These are phyloP conservation scores for Schoenoplectus tabernaemontani DNA, from an alignment of 202 grass and related monocot genomes.

Conservation along the genomic window DNA sequence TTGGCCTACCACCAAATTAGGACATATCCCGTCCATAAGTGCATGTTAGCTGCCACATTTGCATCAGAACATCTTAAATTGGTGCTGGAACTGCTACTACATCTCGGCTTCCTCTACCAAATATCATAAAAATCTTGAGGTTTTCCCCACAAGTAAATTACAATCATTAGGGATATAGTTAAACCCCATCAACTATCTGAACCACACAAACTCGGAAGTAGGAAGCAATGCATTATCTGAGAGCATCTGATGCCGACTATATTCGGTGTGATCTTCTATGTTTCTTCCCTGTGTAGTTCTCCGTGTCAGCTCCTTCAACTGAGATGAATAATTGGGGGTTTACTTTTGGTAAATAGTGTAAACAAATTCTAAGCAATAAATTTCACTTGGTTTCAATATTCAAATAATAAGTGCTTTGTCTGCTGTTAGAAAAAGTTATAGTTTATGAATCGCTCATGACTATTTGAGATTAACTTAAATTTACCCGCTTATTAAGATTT, in stretches of 20 bases:
- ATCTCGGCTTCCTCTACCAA: neutral
- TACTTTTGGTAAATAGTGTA: neutral
- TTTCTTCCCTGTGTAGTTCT: neutral
- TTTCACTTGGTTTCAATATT: neutral
- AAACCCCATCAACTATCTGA: neutral
- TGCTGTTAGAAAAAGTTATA: no score
- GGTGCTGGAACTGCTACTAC: neutral
- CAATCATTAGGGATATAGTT: conserved; percentile 15
- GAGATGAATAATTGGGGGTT: neutral
- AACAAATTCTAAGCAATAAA: neutral
- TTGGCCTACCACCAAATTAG: neutral
- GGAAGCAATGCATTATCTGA: neutral
- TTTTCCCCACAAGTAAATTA: neutral
- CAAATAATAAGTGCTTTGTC: neutral
- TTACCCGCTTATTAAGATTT: no score
- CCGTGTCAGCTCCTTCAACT: neutral
- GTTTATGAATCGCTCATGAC: no score
- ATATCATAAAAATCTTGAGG: neutral
- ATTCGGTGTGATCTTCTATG: conserved; percentile 17
- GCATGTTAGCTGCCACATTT: conserved; percentile 1
- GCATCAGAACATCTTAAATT: neutral
- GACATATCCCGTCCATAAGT: neutral
- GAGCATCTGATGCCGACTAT: conserved; percentile 13
- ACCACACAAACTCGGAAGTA: neutral
- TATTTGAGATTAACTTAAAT: no score